These are phyloP conservation scores for Microsporum audouinii DNA, from an alignment of 2,329 filamentous ascomycete genomes.

Conservation along the genomic window DNA sequence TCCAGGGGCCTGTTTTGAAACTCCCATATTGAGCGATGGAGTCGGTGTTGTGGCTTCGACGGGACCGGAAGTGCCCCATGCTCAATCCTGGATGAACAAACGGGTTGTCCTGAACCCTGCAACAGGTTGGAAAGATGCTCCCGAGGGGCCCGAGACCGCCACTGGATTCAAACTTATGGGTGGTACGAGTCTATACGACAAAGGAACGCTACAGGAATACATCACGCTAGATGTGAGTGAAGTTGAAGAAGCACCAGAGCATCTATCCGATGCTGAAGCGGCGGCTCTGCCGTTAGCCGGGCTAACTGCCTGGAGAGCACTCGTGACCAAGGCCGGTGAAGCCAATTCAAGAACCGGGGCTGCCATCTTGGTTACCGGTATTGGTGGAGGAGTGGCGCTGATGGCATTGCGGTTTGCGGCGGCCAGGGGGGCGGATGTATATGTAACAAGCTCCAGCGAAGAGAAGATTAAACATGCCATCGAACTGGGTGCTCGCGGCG, in stretches of 20 bases:
- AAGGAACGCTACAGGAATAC: conserved; percentile 66
- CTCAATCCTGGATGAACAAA: conserved; percentile 49
- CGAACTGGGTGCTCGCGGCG: conserved; percentile 63
- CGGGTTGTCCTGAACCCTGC: conserved; percentile 69
- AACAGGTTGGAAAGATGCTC: conserved; percentile 61
- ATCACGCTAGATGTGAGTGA: conserved; percentile 58
- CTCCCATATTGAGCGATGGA: conserved; percentile 73
- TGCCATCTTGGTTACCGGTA: conserved; percentile 79
- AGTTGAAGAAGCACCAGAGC: conserved; percentile 61
- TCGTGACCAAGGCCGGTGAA: conserved; percentile 64
- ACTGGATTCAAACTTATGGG: conserved; percentile 32
- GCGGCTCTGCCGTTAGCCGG: conserved; percentile 78
- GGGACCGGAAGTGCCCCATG: conserved; percentile 43
- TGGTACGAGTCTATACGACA: conserved; percentile 50
- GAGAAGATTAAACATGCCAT: conserved; percentile 64
- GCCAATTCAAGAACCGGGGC: conserved; percentile 42
- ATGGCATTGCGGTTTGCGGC: conserved; percentile 70
- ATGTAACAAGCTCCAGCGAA: conserved; percentile 62
- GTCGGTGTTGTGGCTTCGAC: conserved; percentile 59
- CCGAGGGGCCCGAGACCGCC: conserved; percentile 49
- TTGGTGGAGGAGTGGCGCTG: conserved; percentile 83
- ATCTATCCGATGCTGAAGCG: conserved; percentile 61
- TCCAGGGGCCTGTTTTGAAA: conserved; percentile 67
- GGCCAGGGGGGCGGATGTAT: conserved; percentile 64
- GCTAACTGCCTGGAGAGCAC: conserved; percentile 75